phyloP scores from a whole-genome alignment of 495 filamentous ascomycete genomes.

The Daldinia grandis region DNA sequence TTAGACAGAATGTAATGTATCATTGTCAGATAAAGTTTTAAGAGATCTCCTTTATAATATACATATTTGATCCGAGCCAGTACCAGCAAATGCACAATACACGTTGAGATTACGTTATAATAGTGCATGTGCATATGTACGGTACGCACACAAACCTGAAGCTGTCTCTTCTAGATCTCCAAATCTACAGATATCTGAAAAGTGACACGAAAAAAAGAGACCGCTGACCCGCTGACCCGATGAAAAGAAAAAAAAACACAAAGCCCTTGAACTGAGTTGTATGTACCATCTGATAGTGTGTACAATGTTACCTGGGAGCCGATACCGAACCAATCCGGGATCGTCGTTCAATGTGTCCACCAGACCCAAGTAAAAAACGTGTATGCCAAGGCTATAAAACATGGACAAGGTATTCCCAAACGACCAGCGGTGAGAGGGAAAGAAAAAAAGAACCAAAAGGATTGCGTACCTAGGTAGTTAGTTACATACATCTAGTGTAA shows the following conservation, averaged over 20 bases:
- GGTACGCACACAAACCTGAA: slow-evolving; percentile 24
- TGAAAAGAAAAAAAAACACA: slow-evolving; percentile 14
- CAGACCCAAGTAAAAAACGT: slow-evolving; percentile 18
- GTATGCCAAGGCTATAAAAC: slow-evolving; percentile 32
- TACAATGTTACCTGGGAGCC: slow-evolving; percentile 12
- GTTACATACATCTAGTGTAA: neutral
- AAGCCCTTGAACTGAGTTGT: slow-evolving; percentile 1
- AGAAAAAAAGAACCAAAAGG: neutral
- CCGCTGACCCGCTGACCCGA: slow-evolving; percentile 28
- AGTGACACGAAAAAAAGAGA: slow-evolving; percentile 23
- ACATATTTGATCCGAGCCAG: slow-evolving; percentile 25
- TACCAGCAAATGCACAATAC: slow-evolving; percentile 17
- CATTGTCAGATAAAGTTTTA: slow-evolving; percentile 28
- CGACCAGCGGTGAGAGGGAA: slow-evolving; percentile 3
- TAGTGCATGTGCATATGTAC: slow-evolving; percentile 39
- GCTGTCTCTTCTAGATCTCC: slow-evolving; percentile 27
- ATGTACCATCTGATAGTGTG: slow-evolving; percentile 5
- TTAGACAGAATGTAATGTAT: too few species aligned
- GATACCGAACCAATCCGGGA: slow-evolving; percentile 27
- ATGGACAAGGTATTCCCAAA: neutral
- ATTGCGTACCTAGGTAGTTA: too few species aligned
- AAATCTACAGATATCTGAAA: slow-evolving; percentile 37
- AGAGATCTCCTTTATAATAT: slow-evolving; percentile 32
- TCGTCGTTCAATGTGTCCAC: slow-evolving; percentile 2
- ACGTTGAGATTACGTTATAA: slow-evolving; percentile 29